phyloP scores from a whole-genome alignment of 1,284 basidiomycete genomes.

The Papiliotrema laurentii region DNA sequence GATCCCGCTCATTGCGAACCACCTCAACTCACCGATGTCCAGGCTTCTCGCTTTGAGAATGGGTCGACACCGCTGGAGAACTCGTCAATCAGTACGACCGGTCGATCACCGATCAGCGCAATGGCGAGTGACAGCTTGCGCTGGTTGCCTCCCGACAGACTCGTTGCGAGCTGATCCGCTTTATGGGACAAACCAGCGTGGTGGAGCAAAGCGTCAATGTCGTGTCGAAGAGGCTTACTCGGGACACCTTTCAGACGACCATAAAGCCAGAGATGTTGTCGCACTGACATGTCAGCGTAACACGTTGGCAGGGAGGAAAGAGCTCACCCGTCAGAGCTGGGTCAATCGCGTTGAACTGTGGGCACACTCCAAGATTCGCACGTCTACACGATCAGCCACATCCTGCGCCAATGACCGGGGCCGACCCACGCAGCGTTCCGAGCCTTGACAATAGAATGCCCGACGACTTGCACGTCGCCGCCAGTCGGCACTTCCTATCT shows the following conservation, averaged over 20 bases:
- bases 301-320: background rate
- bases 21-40: constrained; percentile 58
- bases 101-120: constrained; percentile 71
- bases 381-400: constrained; percentile 10
- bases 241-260: constrained; percentile 57
- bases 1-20: background rate
- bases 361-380: constrained; percentile 63
- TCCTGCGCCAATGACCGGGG: background rate
- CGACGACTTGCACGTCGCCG: constrained; percentile 64
- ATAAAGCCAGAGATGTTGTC: constrained; percentile 60
- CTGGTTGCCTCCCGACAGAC: constrained; percentile 73
- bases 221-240: constrained; percentile 53
- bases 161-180: constrained; percentile 64
- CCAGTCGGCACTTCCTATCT: constrained; percentile 59
- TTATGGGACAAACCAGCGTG: constrained; percentile 61
- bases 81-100: constrained; percentile 74
- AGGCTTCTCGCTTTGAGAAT: constrained; percentile 77
- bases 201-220: constrained; percentile 58
- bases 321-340: constrained; percentile 57
- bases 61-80: constrained; percentile 78
- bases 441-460: constrained; percentile 59
- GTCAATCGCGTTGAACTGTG: constrained; percentile 78
- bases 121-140: constrained; percentile 72
- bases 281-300: constrained; percentile 47
- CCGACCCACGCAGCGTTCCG: constrained; percentile 60